Base-by-base conservation (phyloP, 768 basidiomycete genomes). In the Kwoniella mangroviensis region DNA sequence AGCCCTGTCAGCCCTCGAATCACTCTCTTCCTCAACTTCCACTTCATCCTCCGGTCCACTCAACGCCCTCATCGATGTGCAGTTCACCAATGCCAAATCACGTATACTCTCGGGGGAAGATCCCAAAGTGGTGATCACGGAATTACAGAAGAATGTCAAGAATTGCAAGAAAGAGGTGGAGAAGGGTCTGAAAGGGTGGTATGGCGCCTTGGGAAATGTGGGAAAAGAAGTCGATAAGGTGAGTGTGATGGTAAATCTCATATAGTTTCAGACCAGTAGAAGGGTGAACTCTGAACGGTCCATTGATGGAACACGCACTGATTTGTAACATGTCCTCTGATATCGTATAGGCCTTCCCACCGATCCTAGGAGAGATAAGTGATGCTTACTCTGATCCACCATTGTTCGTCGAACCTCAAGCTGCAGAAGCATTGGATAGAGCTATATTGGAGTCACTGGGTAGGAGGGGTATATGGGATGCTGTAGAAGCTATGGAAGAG, bases 181-280 rank as follows among this genome's bases (percentile, higher is more conserved):
- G 67, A 92, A 94, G 43, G 87, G 90, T 3, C 90, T 94, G 85
- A 98, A 95, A 82, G 94, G 94, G 74, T 87, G 93, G 42, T 92
- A 95, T 76, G 88, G 86, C 21, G 89, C 90, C 2, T 83, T 97
- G 10, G 88, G 89, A 28, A 88, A 88, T 73, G 86, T 95, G 45
- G 93, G 92, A 34, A 98, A 94, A 84, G 87, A 89, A 0, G 83
- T 98, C 80, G 96, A 98, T 79, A 98, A 97, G 90, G 96, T 92
- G 66, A 53, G 86, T 69, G 42, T 17, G 24, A 15, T 40, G 21
- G 24, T 6, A n/a, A 34, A 34, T 0, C 34, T 7, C 34, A 34
- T 34, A 34, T 34, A 28, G 6, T n/a, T n/a, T n/a, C n/a, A n/a
- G n/a, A n/a, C n/a, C n/a, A n/a, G n/a, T n/a, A n/a, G n/a, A n/a